These are phyloP conservation scores for Trichophyton mentagrophytes DNA, from an alignment of 2,329 filamentous ascomycete genomes.

Conservation along the genomic window DNA sequence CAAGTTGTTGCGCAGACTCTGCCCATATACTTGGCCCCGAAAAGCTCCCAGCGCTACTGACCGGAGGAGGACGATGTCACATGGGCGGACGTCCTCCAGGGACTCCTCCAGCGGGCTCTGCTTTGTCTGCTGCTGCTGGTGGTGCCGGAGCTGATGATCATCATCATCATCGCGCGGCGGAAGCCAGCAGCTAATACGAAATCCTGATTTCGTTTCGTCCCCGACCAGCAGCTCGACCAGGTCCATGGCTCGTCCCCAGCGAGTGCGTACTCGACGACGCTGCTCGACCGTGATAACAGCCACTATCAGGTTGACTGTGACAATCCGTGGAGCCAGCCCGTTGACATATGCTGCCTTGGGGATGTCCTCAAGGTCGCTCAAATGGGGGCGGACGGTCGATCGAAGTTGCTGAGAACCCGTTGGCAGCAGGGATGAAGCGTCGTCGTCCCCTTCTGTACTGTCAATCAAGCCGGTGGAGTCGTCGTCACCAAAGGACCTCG, in stretches of 20 bases:
- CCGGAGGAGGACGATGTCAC: slow-evolving; percentile 66
- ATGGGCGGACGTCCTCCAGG: slow-evolving; percentile 43
- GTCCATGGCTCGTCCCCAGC: slow-evolving; percentile 42
- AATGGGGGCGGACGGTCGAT: slow-evolving; percentile 17
- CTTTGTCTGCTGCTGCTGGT: slow-evolving; percentile 12
- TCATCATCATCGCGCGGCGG: slow-evolving; percentile 23
- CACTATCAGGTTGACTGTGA: slow-evolving; percentile 70
- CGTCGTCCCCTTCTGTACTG: slow-evolving; percentile 4
- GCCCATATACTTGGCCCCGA: slow-evolving; percentile 65
- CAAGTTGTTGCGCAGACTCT: slow-evolving; percentile 59
- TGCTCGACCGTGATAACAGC: slow-evolving; percentile 61
- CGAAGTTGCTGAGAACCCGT: neutral
- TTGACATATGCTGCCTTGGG: slow-evolving; percentile 54
- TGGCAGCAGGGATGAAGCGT: neutral
- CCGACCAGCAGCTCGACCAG: slow-evolving; percentile 69
- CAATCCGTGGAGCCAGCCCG: slow-evolving; percentile 62
- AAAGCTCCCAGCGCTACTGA: slow-evolving; percentile 71
- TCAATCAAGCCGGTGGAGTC: slow-evolving; percentile 6
- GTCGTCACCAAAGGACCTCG: slow-evolving; percentile 9
- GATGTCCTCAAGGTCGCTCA: slow-evolving; percentile 56
- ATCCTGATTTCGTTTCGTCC: slow-evolving; percentile 71
- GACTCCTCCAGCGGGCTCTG: slow-evolving; percentile 27
- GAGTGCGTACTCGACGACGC: slow-evolving; percentile 54
- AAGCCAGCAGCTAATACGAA: slow-evolving; percentile 77
- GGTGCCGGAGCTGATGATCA: neutral